Conservation (phyloP, 306 rosid genomes). For the Cucumis hystrix region DNA sequence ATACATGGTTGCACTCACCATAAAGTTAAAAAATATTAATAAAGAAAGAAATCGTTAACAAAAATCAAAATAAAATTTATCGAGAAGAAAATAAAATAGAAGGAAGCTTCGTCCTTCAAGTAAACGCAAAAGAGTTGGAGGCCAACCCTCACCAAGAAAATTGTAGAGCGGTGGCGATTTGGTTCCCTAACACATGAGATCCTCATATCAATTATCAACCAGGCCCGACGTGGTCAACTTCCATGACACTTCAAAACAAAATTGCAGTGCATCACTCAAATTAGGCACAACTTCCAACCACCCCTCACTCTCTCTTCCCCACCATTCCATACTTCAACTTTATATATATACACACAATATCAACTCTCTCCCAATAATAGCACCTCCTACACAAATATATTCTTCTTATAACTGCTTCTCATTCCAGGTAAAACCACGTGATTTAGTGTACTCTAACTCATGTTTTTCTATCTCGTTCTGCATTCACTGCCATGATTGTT, state of each 20-base stretch:
- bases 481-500: neutral
- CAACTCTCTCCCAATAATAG: neutral
- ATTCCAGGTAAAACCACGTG: neutral
- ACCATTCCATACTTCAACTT: neutral
- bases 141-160: conserved; percentile 19
- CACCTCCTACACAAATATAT: neutral
- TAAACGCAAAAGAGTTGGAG: conserved; percentile 5
- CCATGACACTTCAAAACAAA: neutral
- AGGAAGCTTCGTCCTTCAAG: neutral
- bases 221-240: neutral
- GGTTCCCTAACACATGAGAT: conserved; percentile 18
- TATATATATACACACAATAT: neutral
- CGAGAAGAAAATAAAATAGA: too few species aligned
- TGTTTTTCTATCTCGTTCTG: neutral
- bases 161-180: conserved; percentile 9
- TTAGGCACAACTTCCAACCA: neutral
- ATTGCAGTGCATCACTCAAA: neutral
- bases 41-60: too few species aligned
- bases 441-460: neutral
- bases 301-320: neutral
- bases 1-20: neutral
- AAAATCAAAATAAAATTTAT: too few species aligned
- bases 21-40: neutral
- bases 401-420: neutral
- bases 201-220: neutral